phyloP scores from a whole-genome alignment of 2,329 filamentous ascomycete genomes.

The Emericellopsis cladophorae region DNA sequence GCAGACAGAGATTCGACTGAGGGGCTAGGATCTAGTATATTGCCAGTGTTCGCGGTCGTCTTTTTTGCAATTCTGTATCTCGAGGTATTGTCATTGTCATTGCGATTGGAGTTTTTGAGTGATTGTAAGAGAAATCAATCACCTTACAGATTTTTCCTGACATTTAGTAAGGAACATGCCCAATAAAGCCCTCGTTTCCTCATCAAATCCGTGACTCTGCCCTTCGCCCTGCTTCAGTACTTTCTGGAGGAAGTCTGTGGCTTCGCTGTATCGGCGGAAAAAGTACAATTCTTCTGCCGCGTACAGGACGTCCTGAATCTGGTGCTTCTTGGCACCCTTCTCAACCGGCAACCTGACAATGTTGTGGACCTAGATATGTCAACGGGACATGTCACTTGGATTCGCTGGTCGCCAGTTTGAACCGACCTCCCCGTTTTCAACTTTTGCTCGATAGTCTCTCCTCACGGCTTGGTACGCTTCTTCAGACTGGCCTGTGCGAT shows the following conservation, averaged over 20 bases:
- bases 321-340: constrained; percentile 26
- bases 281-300: constrained; percentile 48
- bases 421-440: constrained; percentile 42
- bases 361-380: constrained; percentile 26
- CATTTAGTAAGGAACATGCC: neutral
- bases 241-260: constrained; percentile 23
- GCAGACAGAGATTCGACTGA: no score
- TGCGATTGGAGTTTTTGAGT: no score
- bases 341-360: constrained; percentile 26
- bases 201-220: neutral
- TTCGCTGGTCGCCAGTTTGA: neutral
- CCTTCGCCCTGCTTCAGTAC: constrained; percentile 14
- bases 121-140: no score
- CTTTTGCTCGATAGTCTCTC: constrained; percentile 29
- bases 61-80: no score
- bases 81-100: no score
- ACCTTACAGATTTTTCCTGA: no score
- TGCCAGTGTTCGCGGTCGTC: no score
- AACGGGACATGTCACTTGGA: neutral
- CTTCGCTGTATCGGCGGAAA: constrained; percentile 32
- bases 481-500: constrained; percentile 32
- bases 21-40: no score
- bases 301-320: constrained; percentile 37
- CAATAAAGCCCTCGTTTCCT: constrained; percentile 1
- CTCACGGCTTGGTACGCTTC: constrained; percentile 34